Evolutionary conservation across 768 basidiomycete species (phyloP).

Genomic region (Kwoniella bestiolae): DNA sequence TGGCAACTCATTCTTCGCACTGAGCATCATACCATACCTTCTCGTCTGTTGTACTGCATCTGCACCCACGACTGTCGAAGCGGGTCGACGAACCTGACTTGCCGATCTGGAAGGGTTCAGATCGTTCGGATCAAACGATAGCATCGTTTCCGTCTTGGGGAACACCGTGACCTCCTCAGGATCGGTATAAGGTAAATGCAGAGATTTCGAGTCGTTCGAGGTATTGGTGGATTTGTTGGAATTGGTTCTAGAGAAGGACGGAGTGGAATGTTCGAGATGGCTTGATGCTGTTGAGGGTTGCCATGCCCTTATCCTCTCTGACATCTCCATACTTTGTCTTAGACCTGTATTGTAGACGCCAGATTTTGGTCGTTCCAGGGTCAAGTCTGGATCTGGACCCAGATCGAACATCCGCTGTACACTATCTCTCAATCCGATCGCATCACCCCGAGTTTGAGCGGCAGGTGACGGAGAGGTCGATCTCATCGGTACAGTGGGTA

Average conservation of each 20-base stretch:
- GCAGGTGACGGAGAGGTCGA: not conserved
- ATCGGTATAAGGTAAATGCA: constrained; percentile 13
- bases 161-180: constrained; percentile 3
- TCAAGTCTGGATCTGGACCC: constrained; percentile 32
- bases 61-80: constrained; percentile 9
- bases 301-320: constrained; percentile 34
- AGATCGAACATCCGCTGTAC: constrained; percentile 48
- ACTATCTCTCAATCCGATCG: constrained; percentile 30
- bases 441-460: not conserved
- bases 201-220: not conserved
- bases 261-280: constrained; percentile 20
- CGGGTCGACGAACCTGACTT: constrained; percentile 46
- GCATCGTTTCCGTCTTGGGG: constrained; percentile 31
- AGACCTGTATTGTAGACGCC: not conserved
- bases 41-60: constrained; percentile 1
- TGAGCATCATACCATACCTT: constrained; percentile 24
- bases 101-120: constrained; percentile 55
- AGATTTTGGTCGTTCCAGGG: constrained; percentile 14
- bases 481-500: no score
- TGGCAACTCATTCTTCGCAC: not conserved
- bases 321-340: constrained; percentile 9
- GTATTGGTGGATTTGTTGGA: constrained; percentile 19
- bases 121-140: constrained; percentile 53
- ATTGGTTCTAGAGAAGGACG: constrained; percentile 40
- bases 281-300: constrained; percentile 27